Conservation (phyloP, 768 basidiomycete species). For the Calocybe gangraenosa region DNA sequence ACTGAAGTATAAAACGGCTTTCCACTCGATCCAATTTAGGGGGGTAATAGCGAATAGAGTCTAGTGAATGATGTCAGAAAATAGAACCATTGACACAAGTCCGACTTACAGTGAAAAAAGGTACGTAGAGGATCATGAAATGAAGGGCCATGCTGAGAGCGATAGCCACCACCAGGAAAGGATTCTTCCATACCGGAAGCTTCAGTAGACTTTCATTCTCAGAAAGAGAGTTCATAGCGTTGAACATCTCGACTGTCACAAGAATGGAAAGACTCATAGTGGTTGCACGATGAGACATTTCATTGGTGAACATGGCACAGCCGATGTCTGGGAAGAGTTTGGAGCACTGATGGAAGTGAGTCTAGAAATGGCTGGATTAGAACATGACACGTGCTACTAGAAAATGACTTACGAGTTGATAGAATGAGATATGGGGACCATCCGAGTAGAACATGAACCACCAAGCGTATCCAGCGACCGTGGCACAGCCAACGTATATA, state of each 20-base stretch:
- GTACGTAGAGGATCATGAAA: conserved; percentile 93
- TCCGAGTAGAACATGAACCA: conserved; percentile 93
- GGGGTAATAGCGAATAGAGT: conserved; percentile 88
- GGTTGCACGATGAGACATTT: conserved; percentile 81
- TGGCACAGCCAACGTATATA: conserved; percentile 89
- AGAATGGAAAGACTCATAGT: conserved; percentile 96
- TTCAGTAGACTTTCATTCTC: conserved; percentile 92
- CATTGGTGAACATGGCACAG: conserved; percentile 93
- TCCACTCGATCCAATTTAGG: conserved; percentile 94
- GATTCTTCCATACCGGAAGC: conserved; percentile 93
- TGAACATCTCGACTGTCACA: conserved; percentile 96
- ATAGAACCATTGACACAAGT: not conserved
- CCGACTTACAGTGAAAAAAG: conserved; percentile 83
- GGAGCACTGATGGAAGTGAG: conserved; percentile 93
- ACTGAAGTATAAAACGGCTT: conserved; percentile 84
- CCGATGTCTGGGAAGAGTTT: conserved; percentile 83
- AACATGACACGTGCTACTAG: not conserved
- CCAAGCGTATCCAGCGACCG: conserved; percentile 98
- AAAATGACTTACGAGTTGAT: conserved; percentile 72
- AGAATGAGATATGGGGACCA: conserved; percentile 91
- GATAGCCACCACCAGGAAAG: conserved; percentile 87
- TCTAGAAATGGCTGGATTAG: conserved; percentile 40
- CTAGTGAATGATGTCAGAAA: conserved; percentile 30
- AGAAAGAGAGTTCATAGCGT: conserved; percentile 96
- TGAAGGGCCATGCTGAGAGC: conserved; percentile 89